These are phyloP conservation scores for Dioscorea cayenensis DNA, from an alignment of 116 monocot species.

Conservation along the genomic window DNA sequence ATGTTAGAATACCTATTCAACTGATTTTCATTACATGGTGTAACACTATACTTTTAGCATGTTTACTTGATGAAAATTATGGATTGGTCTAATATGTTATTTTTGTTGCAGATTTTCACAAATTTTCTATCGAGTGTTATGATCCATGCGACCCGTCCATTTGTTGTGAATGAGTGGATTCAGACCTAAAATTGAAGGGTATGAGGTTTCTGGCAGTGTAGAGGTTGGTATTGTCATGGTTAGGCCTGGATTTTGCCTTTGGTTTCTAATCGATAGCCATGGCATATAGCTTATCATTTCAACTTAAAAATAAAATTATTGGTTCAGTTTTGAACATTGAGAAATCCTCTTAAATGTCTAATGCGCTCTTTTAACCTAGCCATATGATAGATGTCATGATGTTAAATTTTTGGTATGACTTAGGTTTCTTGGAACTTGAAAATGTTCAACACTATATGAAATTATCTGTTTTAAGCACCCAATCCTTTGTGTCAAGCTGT, in stretches of 20 bases:
- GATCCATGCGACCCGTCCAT: slow-evolving; percentile 97
- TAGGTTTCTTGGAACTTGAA: not conserved
- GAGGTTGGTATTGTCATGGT: slow-evolving; percentile 46
- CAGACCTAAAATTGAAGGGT: slow-evolving; percentile 89
- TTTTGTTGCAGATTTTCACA: slow-evolving; percentile 77
- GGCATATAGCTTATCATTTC: not conserved
- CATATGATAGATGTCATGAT: not conserved
- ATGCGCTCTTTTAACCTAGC: not conserved
- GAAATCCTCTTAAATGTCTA: not conserved
- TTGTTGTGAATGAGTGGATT: slow-evolving; percentile 92
- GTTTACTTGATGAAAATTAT: not conserved
- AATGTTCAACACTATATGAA: not conserved
- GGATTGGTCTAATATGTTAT: not conserved
- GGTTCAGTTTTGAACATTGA: not conserved
- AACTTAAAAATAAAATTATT: not conserved
- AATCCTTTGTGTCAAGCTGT: no score
- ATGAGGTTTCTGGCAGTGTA: slow-evolving; percentile 90
- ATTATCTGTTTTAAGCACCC: no score
- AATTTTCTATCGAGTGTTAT: slow-evolving; percentile 93
- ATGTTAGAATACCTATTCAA: not conserved
- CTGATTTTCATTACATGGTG: not conserved
- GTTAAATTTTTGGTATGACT: not conserved
- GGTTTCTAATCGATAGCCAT: not conserved
- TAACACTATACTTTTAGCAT: not conserved
- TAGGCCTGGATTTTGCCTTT: not conserved